Conservation (phyloP, 2,329 filamentous ascomycete species). For the Cladorrhinum sp. region DNA sequence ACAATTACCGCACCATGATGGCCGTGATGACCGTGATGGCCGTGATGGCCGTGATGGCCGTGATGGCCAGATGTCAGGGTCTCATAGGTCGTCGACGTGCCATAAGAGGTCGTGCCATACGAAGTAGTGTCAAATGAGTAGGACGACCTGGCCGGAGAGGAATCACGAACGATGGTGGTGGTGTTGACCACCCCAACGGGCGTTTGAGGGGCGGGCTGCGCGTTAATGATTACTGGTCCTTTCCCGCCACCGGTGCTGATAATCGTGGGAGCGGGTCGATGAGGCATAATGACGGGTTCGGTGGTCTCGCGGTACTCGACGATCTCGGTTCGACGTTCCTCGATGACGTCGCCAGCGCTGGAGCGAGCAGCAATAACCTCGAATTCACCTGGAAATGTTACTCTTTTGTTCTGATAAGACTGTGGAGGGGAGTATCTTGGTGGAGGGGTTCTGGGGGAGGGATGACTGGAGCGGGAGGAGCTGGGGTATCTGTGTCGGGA, state of each 20-base stretch:
- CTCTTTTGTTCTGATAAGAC: background rate
- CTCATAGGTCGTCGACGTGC: conserved; percentile 24
- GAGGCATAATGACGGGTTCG: conserved; percentile 22
- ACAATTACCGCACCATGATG: conserved; percentile 38
- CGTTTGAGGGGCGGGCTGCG: conserved; percentile 32
- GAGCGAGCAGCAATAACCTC: conserved; percentile 47
- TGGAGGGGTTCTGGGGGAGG: background rate
- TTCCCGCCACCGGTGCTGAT: conserved; percentile 21
- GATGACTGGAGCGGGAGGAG: background rate
- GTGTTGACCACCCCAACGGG: conserved; percentile 44
- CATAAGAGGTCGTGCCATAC: conserved; percentile 27
- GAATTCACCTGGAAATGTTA: conserved; percentile 37
- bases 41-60: conserved; percentile 28
- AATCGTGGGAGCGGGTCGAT: conserved; percentile 7
- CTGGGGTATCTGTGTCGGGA: background rate
- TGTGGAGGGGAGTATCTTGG: background rate
- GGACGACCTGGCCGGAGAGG: conserved; percentile 43
- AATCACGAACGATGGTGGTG: conserved; percentile 44
- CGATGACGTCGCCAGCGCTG: conserved; percentile 43
- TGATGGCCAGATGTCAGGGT: background rate
- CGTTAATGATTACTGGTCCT: conserved; percentile 34
- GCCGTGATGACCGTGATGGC: conserved; percentile 32
- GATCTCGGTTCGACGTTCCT: conserved; percentile 41
- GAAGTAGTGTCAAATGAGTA: conserved; percentile 36
- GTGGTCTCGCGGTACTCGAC: conserved; percentile 26